Conservation (phyloP, 2,329 filamentous ascomycete species). For the Fusarium anguioides region DNA sequence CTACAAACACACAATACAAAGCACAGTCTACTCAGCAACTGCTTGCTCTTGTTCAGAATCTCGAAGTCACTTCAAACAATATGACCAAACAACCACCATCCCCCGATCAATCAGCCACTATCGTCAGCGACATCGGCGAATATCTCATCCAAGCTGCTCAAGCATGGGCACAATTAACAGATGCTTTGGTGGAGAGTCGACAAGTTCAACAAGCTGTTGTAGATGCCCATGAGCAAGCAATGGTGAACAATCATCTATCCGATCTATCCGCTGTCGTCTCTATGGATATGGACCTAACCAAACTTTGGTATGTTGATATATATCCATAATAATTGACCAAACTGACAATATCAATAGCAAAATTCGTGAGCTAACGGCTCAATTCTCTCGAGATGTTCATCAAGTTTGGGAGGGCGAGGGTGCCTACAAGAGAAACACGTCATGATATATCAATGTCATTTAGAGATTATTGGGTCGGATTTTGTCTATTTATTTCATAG, state of each 20-base stretch:
- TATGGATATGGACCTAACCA: conserved; percentile 46
- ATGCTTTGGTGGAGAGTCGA: conserved; percentile 47
- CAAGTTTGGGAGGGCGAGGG: conserved; percentile 27
- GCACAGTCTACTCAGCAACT: conserved; percentile 23
- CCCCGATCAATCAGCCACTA: conserved; percentile 30
- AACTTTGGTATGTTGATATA: conserved; percentile 22
- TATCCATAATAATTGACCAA: too few relatives aligned
- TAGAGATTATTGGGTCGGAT: background rate
- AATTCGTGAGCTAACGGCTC: conserved; percentile 36
- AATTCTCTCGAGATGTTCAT: conserved; percentile 35
- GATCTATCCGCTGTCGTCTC: conserved; percentile 47
- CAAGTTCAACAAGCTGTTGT: conserved; percentile 47
- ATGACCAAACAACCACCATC: conserved; percentile 28
- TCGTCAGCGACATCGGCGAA: conserved; percentile 51
- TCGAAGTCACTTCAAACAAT: conserved; percentile 13
- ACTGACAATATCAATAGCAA: conserved; percentile 21
- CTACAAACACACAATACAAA: conserved; percentile 20
- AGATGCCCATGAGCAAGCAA: conserved; percentile 46
- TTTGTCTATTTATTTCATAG: background rate
- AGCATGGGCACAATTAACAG: conserved; percentile 49
- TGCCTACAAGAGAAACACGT: background rate
- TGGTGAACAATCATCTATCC: conserved; percentile 41
- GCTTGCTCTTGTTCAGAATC: conserved; percentile 21
- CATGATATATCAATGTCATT: background rate
- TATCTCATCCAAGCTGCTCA: conserved; percentile 49